Evolutionary conservation across 2,329 filamentous ascomycete genomes (phyloP), one percentile per base, ranked within the genome.

Genomic region (Colletotrichum karsti): DNA sequence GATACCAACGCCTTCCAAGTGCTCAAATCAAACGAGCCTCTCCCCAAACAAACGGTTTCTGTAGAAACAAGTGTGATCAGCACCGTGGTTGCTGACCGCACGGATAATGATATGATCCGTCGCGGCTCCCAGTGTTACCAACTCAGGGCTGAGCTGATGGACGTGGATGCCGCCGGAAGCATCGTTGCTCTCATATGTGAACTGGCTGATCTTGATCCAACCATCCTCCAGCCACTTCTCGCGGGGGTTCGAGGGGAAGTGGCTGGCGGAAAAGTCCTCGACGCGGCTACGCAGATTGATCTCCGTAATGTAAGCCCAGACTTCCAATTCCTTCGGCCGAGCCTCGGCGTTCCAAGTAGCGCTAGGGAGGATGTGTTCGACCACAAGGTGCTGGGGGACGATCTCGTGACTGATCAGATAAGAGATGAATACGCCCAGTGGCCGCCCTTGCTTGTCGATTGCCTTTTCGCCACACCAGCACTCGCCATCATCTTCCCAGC

Each of bases 401-500:
- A 95, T 84, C 6, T 80, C 77, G 35, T 85, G 78, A 35, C 86
- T 83, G 18, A 91, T 84, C 42, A 88, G 78, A 18, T 97, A 87
- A 8, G 87, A 88, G 15, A 98, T 81, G 59, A 89, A 87, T 2
- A 90, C 88, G 39, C 89, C 88, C 54, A 86, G 84, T 7, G 84
- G 83, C 15, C 77, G 75, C 10, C 79, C 78, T 15, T 81, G 79
- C 13, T 77, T 77, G 54, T 84, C 80, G 10, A 75, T 71, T 1
- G 81, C 80, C 4, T 74, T 75, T 0, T 83, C 85, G 5, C 91
- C 90, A 77, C 95, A 98, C 92, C 94, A 98, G 79, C 94, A 97
- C 69, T 98, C 93, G 20, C 92, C 93, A 35, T 91, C 87, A 54
- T 97, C 93, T 9, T 90, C 83, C 94, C 95, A 97, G 4, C 83